Base-by-base conservation (phyloP, 192 early-diverging fungal species). In the Coemansia sp. region DNA sequence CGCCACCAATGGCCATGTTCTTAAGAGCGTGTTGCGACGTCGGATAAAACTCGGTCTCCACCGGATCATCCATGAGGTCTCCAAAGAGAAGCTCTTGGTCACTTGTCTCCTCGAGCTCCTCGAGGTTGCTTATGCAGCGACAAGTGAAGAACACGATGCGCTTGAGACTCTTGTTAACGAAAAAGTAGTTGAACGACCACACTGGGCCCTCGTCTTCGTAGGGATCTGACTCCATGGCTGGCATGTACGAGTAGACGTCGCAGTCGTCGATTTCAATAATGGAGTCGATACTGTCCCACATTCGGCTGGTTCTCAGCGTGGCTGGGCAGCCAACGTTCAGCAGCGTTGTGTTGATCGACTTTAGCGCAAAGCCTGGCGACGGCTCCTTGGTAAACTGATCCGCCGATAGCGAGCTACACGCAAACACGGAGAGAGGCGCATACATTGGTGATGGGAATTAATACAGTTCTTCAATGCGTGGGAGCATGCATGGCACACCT, bases 111-210 rank as follows among this genome's bases (percentile, higher is more conserved):
- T 82, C 79, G 12, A 73, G 32, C 62, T 69, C 73, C 11, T 72
- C 62, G 49, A 78, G 59, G 40, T 93, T 95, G 93, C 94, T 96
- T 60, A 94, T 88, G 47, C 94, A 93, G 67, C 91, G 87, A 25
- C 91, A 91, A 1, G 94, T 94, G 69, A 99, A 93, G 71, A 96
- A 98, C 12, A 99, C 86, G 38, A 99, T 92, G 47, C 95, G 85
- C 75, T 95, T 97, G 70, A 95, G 74, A 67, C 90, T 90, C 61
- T 89, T 88, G 77, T 99, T 98, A 65, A 92, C 92, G 83, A 99
- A 98, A 71, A 99, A 98, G 86, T 95, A 96, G 87, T 99, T 95
- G 77, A 97, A 93, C 31, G 93, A 93, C 96, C 94, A 93, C 87
- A 95, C 82, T 20, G 88, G 91, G 15, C 90, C 92, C 59, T 98